phyloP scores from a whole-genome alignment of 441 rosid genomes.

The Erodium chrysanthum region DNA sequence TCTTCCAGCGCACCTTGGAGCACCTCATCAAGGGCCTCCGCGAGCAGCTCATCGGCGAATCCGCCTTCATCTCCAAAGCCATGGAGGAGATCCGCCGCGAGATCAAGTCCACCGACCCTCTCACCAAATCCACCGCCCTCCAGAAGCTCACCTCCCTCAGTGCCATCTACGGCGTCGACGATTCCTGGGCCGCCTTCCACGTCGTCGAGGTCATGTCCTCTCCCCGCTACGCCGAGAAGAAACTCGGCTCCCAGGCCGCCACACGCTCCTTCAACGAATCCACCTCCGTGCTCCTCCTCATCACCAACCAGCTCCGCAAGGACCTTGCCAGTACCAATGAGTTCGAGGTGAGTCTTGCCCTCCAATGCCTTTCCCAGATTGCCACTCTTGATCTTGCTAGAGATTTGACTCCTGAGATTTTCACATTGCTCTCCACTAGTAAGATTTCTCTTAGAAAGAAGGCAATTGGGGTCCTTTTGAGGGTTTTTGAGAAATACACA shows the following conservation, averaged over 20 bases:
- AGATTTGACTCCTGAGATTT: slow-evolving; percentile 69
- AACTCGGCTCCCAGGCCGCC: slow-evolving; percentile 57
- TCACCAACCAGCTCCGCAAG: slow-evolving; percentile 68
- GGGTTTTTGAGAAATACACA: slow-evolving; percentile 64
- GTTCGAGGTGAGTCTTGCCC: slow-evolving; percentile 65
- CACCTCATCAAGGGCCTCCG: slow-evolving; percentile 70
- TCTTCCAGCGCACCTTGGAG: slow-evolving; percentile 68
- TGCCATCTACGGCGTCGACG: slow-evolving; percentile 53
- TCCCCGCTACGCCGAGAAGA: slow-evolving; percentile 50
- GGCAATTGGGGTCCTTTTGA: slow-evolving; percentile 57
- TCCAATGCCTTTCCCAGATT: slow-evolving; percentile 59
- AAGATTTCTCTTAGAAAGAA: slow-evolving; percentile 55
- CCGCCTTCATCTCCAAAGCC: slow-evolving; percentile 47
- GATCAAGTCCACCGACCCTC: slow-evolving; percentile 64
- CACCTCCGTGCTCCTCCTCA: slow-evolving; percentile 60
- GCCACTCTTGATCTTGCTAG: slow-evolving; percentile 70
- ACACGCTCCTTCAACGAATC: slow-evolving; percentile 64
- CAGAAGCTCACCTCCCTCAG: slow-evolving; percentile 67
- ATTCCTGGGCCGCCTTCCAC: slow-evolving; percentile 80
- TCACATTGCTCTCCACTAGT: slow-evolving; percentile 55
- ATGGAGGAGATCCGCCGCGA: slow-evolving; percentile 74
- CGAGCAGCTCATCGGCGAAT: slow-evolving; percentile 46
- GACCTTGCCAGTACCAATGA: slow-evolving; percentile 58
- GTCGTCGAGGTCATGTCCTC: slow-evolving; percentile 77
- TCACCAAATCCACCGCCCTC: slow-evolving; percentile 69